Conservation (phyloP, 2,329 filamentous ascomycete species). For the Exophiala mesophila region DNA sequence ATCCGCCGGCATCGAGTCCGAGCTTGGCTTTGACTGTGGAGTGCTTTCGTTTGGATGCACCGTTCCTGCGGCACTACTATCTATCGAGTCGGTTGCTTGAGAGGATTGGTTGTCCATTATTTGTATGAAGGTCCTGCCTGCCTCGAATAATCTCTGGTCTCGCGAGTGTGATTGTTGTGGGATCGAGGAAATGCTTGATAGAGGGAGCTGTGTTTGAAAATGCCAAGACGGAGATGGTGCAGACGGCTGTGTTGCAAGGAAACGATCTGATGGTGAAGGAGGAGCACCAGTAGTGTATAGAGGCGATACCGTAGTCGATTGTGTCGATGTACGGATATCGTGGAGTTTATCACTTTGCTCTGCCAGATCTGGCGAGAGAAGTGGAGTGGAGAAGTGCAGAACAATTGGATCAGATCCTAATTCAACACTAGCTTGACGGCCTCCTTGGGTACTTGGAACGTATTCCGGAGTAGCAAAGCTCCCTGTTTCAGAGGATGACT, state of each 20-base stretch:
- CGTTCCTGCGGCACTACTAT: neutral
- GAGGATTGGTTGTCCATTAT: neutral
- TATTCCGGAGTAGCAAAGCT: conserved; percentile 4
- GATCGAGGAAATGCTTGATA: neutral
- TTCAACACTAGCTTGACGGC: conserved; percentile 3
- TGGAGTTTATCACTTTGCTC: too few relatives aligned
- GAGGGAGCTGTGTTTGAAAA: neutral
- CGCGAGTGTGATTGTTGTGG: neutral
- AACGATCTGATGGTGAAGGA: too few relatives aligned
- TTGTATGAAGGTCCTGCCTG: neutral
- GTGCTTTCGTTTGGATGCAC: neutral
- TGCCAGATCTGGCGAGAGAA: too few relatives aligned
- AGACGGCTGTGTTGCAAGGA: too few relatives aligned
- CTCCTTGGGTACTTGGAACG: conserved; percentile 5
- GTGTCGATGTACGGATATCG: too few relatives aligned
- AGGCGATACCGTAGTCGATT: too few relatives aligned
- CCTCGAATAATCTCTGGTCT: neutral
- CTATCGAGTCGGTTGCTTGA: neutral
- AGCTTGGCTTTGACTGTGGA: neutral
- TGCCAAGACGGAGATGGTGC: neutral
- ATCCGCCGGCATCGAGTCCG: neutral
- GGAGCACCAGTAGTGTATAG: too few relatives aligned
- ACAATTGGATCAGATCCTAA: neutral
- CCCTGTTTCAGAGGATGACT: conserved; percentile 4
- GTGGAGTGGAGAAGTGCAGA: too few relatives aligned